Conservation (phyloP, 1,284 basidiomycete genomes). For the Melampsora abietis-canadensis region DNA sequence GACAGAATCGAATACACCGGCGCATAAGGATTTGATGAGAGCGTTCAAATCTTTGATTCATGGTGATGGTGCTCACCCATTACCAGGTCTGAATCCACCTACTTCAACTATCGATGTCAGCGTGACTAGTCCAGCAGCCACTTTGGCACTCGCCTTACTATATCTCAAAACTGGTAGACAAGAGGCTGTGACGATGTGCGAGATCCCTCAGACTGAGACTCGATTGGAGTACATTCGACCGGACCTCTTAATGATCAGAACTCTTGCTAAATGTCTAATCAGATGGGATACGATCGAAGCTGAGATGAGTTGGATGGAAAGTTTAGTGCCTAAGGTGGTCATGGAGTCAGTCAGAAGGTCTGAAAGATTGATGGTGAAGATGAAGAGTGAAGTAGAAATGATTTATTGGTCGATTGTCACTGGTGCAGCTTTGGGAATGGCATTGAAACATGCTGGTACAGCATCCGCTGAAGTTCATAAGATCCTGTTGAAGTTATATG, state of each 20-base stretch:
- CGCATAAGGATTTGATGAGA: constrained; percentile 42
- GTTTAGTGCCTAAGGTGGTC: constrained; percentile 71
- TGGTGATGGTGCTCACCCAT: constrained; percentile 44
- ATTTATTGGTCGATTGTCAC: constrained; percentile 84
- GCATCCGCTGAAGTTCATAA: constrained; percentile 80
- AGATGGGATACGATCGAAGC: constrained; percentile 79
- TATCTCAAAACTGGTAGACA: constrained; percentile 77
- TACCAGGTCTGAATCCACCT: constrained; percentile 54
- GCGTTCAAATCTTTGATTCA: constrained; percentile 41
- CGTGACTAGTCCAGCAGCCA: constrained; percentile 82
- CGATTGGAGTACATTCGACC: constrained; percentile 81
- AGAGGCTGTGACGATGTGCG: constrained; percentile 79
- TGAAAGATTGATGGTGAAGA: constrained; percentile 55
- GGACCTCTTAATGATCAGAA: constrained; percentile 76
- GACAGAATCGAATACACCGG: constrained; percentile 43
- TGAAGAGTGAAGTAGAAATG: constrained; percentile 69
- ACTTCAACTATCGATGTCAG: constrained; percentile 73
- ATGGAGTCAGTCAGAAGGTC: constrained; percentile 60
- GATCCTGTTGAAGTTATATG: constrained; percentile 74
- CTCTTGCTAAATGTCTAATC: constrained; percentile 73
- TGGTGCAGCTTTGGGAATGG: constrained; percentile 85
- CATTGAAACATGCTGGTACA: constrained; percentile 88
- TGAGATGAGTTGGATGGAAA: constrained; percentile 71
- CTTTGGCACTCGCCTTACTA: constrained; percentile 85
- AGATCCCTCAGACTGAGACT: constrained; percentile 73